Evolutionary conservation across 108 stramenopile genomes (phyloP).

Genomic region (Nitzschia sp.): DNA sequence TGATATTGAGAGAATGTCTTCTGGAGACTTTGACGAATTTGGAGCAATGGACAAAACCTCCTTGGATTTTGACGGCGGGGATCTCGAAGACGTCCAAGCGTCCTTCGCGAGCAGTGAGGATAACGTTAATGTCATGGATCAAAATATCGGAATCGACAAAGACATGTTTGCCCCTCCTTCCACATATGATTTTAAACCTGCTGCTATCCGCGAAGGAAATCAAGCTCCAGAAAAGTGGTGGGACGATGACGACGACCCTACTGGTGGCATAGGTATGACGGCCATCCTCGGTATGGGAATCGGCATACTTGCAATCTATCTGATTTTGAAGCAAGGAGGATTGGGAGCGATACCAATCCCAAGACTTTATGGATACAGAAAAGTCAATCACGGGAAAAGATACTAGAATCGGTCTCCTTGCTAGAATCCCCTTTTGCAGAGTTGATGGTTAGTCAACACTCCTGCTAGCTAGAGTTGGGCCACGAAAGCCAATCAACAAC

Average conservation of each 20-base stretch:
- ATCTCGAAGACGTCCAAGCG: not conserved
- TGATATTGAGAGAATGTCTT: not conserved
- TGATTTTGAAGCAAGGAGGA: not conserved
- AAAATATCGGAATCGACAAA: not conserved
- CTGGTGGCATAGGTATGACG: not conserved
- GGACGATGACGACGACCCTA: not conserved
- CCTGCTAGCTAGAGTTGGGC: no score
- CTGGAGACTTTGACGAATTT: constrained; percentile 5
- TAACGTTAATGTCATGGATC: not conserved
- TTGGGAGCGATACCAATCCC: not conserved
- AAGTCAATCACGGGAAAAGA: not conserved
- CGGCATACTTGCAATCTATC: not conserved
- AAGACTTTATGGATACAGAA: not conserved
- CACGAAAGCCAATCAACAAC: no score
- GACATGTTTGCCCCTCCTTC: not conserved
- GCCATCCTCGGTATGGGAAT: not conserved
- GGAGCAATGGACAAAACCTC: not conserved
- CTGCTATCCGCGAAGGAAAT: no score
- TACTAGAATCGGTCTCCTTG: constrained; percentile 1
- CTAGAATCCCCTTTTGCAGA: no score
- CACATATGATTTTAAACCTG: not conserved
- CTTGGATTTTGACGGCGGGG: not conserved
- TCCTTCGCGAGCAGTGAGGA: not conserved
- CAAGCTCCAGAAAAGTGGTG: not conserved
- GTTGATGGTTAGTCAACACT: no score